Evolutionary conservation across 139 green algal species (phyloP), one percentile per base, ranked within the genome.

Genomic region (Astrephomene gubernaculifera): DNA sequence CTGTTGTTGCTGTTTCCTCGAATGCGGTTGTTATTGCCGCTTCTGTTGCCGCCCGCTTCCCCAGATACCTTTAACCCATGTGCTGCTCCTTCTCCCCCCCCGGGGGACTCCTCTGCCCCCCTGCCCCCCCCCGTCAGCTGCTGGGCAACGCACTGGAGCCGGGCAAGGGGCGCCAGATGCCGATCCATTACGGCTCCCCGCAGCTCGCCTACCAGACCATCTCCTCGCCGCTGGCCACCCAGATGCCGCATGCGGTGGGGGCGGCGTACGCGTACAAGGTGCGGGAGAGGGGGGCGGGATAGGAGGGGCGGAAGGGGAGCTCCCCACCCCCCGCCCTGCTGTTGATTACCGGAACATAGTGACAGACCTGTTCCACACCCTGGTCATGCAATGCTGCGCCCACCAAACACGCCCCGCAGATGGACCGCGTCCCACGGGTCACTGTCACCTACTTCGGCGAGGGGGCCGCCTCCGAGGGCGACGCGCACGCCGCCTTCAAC

Each of bases 401-500:
- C n/a, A n/a, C n/a, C n/a, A n/a, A n/a, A n/a, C n/a, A n/a, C n/a
- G n/a, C n/a, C n/a, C 1, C 79, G 57, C 88, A 91, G 90, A 60
- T 93, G 71, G 49, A 81, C 17, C 31, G 79, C 5, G n/a, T 67
- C 14, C 45, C 61, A 19, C 82, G 76, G 22, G 89, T 96, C 22
- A 61, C 87, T 0, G 95, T 87, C 10, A 84, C 76, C 7, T 98
- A 95, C 82, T 98, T 98, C 91, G 95, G 96, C 2, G 95, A 99
- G 54, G 96, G 97, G 5, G 97, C 96, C 2, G 85, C 93, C 24
- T 95, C 87, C 72, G 96, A 98, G 88, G 97, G 97, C 0, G 97
- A 99, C 91, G 98, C 97, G 33, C 97, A 99, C 85, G 96, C 96
- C 24, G 96, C 97, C 6, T 69, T 98, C 54, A 98, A 99, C 88